Evolutionary conservation across 768 basidiomycete genomes (phyloP).

Genomic region (Amylocystis lapponica): DNA sequence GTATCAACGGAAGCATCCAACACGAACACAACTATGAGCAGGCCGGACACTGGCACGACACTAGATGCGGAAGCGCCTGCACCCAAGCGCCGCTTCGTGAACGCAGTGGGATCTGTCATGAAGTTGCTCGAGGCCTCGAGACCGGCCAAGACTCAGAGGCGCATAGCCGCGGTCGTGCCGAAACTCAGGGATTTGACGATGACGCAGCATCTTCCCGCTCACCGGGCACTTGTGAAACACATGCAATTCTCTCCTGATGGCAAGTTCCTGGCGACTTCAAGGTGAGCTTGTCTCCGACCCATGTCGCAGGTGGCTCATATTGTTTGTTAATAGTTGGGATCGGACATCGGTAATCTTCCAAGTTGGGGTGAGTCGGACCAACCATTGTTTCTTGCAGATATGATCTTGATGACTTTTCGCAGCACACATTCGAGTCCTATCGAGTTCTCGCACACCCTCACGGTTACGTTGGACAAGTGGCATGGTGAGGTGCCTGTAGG

Average conservation of each 20-base stretch:
- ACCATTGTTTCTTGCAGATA: background rate
- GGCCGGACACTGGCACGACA: conserved; percentile 1
- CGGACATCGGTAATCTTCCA: conserved; percentile 61
- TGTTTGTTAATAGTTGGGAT: conserved; percentile 54
- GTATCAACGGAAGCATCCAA: conserved; percentile 12
- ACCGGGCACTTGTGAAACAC: conserved; percentile 65
- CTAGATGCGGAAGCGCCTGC: conserved; percentile 1
- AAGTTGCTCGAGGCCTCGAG: conserved; percentile 32
- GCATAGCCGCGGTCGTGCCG: conserved; percentile 48
- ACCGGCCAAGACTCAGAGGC: conserved; percentile 25
- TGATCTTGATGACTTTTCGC: background rate
- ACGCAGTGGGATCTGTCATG: conserved; percentile 42
- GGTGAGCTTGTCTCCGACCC: conserved; percentile 39
- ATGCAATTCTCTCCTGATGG: conserved; percentile 76
- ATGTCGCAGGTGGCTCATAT: too few relatives aligned
- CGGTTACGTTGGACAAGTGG: conserved; percentile 71
- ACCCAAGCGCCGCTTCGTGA: conserved; percentile 32
- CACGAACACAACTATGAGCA: conserved; percentile 12
- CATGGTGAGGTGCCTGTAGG: conserved; percentile 41
- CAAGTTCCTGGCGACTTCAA: conserved; percentile 65
- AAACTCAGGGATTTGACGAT: conserved; percentile 46
- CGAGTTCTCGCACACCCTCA: conserved; percentile 61
- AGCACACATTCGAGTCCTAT: conserved; percentile 47
- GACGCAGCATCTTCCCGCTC: conserved; percentile 56
- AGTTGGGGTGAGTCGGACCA: conserved; percentile 54